Evolutionary conservation across 192 early-diverging fungal species (phyloP), one percentile per base, ranked within the genome.

Genomic region (Coemansia umbellata): DNA sequence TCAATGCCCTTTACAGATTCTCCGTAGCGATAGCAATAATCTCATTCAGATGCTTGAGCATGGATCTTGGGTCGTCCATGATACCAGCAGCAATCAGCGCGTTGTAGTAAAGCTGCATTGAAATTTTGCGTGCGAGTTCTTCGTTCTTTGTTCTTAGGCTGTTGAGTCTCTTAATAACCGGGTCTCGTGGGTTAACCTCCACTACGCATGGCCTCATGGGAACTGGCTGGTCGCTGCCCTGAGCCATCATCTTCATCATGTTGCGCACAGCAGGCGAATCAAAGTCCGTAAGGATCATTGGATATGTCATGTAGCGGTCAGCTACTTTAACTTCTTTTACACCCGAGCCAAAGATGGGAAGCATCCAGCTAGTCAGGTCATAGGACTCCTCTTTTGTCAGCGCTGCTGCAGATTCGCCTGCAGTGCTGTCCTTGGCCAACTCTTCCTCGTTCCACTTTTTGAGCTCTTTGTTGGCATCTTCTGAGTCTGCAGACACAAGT

Each of bases 11-110:
- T n/a, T n/a, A n/a, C n/a, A n/a, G n/a, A n/a, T 59, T 54, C 37
- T 36, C 42, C 14, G 63, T 59, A 2, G 74, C 47, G 3, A 50
- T 50, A 0, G 50, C 58, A 28, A 81, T 63, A 28, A 81, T 74
- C 31, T 67, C 60, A 59, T 91, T 91, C 31, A 91, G 69, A 17
- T 85, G 81, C 65, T 81, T 85, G 35, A 89, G 63, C 85, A 91
- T 91, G 3, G 82, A 79, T 31, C 86, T 74, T 18, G 88, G 88
- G 39, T 91, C 87, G 41, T 87, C 86, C 60, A 91, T 51, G 19
- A 89, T 82, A 53, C 86, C 88, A 0, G 88, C 88, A 8, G 87
- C 84, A 66, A 87, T 84, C 11, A 87, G 60, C 3, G 88, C 88
- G 48, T 91, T 91, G 62, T 91, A 87, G 35, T 64, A 56, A 49